These are phyloP conservation scores for Aspergillus olivimuriae DNA, from an alignment of 495 filamentous ascomycete genomes.

Conservation along the genomic window DNA sequence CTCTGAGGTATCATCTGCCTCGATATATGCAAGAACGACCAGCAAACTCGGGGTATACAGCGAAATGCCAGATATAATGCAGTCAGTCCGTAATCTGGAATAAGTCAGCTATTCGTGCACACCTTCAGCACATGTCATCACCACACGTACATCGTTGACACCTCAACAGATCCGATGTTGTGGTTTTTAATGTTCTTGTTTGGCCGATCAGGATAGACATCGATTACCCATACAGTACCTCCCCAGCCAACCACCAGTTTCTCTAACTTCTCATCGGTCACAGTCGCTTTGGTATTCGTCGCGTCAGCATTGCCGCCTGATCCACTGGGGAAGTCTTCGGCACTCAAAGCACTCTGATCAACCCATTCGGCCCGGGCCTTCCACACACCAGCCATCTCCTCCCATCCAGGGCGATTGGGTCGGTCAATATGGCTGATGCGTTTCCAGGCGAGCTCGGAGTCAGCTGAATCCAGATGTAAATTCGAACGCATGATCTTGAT, in stretches of 20 bases:
- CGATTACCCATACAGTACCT: slow-evolving; percentile 89
- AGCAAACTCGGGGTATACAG: slow-evolving; percentile 90
- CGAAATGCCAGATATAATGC: slow-evolving; percentile 93
- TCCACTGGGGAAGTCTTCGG: slow-evolving; percentile 42
- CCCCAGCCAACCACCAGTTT: slow-evolving; percentile 93
- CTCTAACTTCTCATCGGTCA: slow-evolving; percentile 47
- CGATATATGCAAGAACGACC: slow-evolving; percentile 83
- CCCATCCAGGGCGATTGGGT: slow-evolving; percentile 73
- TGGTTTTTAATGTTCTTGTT: slow-evolving; percentile 66
- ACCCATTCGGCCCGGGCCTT: slow-evolving; percentile 90
- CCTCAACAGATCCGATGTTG: slow-evolving; percentile 74
- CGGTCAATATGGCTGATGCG: slow-evolving; percentile 88
- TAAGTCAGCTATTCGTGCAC: slow-evolving; percentile 8
- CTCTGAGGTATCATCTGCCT: slow-evolving; percentile 48
- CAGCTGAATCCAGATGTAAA: slow-evolving; percentile 67
- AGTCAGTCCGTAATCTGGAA: slow-evolving; percentile 81
- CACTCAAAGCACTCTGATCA: slow-evolving; percentile 67
- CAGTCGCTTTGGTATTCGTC: slow-evolving; percentile 12
- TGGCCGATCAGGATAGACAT: slow-evolving; percentile 73
- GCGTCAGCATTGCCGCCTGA: slow-evolving; percentile 29
- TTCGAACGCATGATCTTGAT: slow-evolving; percentile 96
- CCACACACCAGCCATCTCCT: slow-evolving; percentile 93
- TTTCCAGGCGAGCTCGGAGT: slow-evolving; percentile 85
- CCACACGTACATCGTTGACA: slow-evolving; percentile 74
- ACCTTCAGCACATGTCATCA: not conserved